Base-by-base conservation (phyloP, 1,139 yeast genomes). In the Arxiozyma slooffiae region DNA sequence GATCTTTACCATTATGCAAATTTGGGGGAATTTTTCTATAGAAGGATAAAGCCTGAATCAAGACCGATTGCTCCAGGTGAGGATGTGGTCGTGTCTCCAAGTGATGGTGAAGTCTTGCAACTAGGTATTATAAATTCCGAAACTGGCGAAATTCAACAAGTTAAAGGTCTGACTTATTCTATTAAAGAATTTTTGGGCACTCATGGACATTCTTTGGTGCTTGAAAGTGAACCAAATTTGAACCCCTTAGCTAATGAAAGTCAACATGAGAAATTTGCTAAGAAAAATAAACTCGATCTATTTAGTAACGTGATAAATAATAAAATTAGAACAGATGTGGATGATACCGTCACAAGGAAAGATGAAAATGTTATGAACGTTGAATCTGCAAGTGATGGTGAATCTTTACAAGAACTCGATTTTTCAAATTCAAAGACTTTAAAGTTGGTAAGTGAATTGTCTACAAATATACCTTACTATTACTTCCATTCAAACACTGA, bases 161-260 rank as follows among this genome's bases (percentile, higher is more conserved):
- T 94, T 47, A 94, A 94, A 70, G 99, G 98, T 8, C 80, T 92
- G 78, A 87, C 95, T 0, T 94, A 94, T 67, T 84, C 96, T 1
- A 77, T 92, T 17, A 94, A 87, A 60, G 94, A 96, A 7, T 78
- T 94, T 49, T 75, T 94, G 48, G 99, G 99, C 2, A 75, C 84
- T 42, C 69, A 65, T 50, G 54, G 64, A 1, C 63, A 63, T 50
- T 67, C 67, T 8, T 50, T 61, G 52, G 56, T 58, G 60, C 54
- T 58, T 8, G 60, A 56, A 39, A 59, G 60, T 52, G 65, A 65
- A 40, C 61, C 67, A 2, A 53, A 54, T 40, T 57, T 63, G 34
- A 62, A 58, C 48, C 48, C 61, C 22, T 62, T 64, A 22, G 54
- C 55, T 5, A 60, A 65, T 38, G 77, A 76, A 54, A 76, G 75